Conservation (phyloP, 495 filamentous ascomycete genomes). For the Poronia punctata region DNA sequence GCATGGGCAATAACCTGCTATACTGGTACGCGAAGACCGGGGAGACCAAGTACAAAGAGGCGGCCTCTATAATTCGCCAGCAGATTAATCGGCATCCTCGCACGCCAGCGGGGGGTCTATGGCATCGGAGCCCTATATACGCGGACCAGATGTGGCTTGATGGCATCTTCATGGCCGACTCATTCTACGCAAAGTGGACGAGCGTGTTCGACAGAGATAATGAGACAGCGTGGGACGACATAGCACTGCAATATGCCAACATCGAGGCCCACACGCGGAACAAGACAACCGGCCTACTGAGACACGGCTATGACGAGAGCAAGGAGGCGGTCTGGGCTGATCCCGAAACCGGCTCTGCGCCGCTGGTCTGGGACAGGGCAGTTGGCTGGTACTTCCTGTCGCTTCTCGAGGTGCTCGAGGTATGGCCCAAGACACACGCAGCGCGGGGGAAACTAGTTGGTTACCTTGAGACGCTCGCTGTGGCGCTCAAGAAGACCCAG, state of each 20-base stretch:
- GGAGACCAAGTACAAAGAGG: slow-evolving; percentile 30
- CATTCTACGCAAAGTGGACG: slow-evolving; percentile 45
- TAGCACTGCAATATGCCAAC: slow-evolving; percentile 47
- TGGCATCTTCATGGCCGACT: slow-evolving; percentile 46
- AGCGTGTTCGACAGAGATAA: slow-evolving; percentile 33
- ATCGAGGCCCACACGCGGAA: slow-evolving; percentile 47
- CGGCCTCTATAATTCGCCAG: slow-evolving; percentile 36
- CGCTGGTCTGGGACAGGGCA: slow-evolving; percentile 50
- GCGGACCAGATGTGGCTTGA: slow-evolving; percentile 54
- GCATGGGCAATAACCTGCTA: slow-evolving; percentile 41
- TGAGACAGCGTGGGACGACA: slow-evolving; percentile 32
- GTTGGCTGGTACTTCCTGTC: slow-evolving; percentile 57
- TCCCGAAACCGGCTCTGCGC: slow-evolving; percentile 46
- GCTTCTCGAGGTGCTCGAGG: slow-evolving; percentile 48
- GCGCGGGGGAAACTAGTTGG: slow-evolving; percentile 26
- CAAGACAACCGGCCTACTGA: slow-evolving; percentile 38
- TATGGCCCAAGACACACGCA: slow-evolving; percentile 30
- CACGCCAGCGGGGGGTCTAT: slow-evolving; percentile 45
- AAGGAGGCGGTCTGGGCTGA: slow-evolving; percentile 50
- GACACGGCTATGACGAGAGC: slow-evolving; percentile 53
- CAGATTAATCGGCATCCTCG: slow-evolving; percentile 42
- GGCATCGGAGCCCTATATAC: slow-evolving; percentile 44
- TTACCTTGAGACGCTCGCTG: slow-evolving; percentile 36
- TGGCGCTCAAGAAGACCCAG: slow-evolving; percentile 35
- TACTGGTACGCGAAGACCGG: slow-evolving; percentile 35